Evolutionary conservation across 2,329 filamentous ascomycete species (phyloP).

Genomic region (Aspergillus sp.): DNA sequence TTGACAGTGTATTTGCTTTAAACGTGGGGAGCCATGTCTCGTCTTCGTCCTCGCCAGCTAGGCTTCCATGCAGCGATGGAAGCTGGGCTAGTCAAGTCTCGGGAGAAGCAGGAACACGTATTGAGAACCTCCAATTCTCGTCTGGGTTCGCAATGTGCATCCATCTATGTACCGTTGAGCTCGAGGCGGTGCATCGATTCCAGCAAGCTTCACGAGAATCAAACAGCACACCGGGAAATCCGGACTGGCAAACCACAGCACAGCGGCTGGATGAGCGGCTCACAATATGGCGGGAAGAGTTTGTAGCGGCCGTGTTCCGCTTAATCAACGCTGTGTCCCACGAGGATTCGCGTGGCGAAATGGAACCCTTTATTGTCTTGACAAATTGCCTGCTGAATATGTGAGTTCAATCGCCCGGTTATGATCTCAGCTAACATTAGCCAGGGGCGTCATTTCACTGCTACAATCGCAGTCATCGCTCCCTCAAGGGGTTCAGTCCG

Average conservation of each 20-base stretch:
- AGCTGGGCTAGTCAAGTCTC: too few species aligned
- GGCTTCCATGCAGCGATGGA: too few species aligned
- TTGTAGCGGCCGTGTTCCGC: neutral
- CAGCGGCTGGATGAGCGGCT: neutral
- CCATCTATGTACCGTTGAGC: neutral
- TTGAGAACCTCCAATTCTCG: too few species aligned
- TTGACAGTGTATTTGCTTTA: neutral
- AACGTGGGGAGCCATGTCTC: too few species aligned
- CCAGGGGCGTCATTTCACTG: neutral
- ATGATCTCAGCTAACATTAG: neutral
- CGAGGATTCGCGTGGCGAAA: neutral
- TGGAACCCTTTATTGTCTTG: neutral
- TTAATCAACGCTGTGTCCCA: neutral
- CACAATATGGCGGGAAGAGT: neutral
- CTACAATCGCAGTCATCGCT: neutral
- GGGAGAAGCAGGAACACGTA: too few species aligned
- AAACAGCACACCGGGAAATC: too few species aligned
- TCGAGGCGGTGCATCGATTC: neutral
- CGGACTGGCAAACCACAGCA: neutral
- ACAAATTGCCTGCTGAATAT: neutral
- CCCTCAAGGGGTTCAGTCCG: neutral
- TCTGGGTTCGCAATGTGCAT: neutral
- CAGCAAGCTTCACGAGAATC: neutral
- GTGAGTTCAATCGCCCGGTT: too few species aligned
- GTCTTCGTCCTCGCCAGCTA: too few species aligned